These are phyloP conservation scores for Amanita phalloides DNA, from an alignment of 768 basidiomycete genomes.

Conservation along the genomic window DNA sequence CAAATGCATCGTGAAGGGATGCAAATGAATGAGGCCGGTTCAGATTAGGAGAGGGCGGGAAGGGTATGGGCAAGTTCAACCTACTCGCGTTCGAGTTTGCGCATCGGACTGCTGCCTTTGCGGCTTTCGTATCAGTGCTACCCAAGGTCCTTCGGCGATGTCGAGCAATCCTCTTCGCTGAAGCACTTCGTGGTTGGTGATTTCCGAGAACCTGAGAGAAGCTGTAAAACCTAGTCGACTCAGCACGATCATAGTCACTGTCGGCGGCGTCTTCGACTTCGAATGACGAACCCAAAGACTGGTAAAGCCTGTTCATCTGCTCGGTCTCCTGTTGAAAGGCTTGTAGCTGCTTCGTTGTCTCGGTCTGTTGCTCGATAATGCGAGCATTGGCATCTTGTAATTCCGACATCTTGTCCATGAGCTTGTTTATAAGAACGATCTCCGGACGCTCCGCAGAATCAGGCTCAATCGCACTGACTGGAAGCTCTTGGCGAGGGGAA, in stretches of 20 bases:
- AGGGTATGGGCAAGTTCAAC: constrained; percentile 2
- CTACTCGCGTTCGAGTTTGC: not conserved
- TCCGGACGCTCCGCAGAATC: constrained; percentile 31
- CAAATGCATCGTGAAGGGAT: constrained; percentile 4
- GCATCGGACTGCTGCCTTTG: not conserved
- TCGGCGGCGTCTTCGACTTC: constrained; percentile 37
- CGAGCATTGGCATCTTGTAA: constrained; percentile 63
- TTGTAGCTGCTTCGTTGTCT: constrained; percentile 51
- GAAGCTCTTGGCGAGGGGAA: constrained; percentile 3
- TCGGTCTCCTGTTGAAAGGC: constrained; percentile 65
- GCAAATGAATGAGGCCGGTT: constrained; percentile 1
- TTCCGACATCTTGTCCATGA: constrained; percentile 66
- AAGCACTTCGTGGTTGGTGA: not conserved
- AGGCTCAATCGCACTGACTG: not conserved
- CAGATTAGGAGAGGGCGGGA: constrained; percentile 3
- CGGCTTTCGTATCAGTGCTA: not conserved
- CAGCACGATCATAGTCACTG: constrained; percentile 3
- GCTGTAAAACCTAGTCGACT: constrained; percentile 7
- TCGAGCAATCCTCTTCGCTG: not conserved
- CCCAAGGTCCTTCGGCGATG: constrained; percentile 5
- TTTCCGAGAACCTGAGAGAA: constrained; percentile 4
- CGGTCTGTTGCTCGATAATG: constrained; percentile 54
- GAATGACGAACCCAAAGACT: constrained; percentile 48
- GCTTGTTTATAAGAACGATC: constrained; percentile 55
- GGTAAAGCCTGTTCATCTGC: constrained; percentile 59